A percentile compares a stretch with the other conserved stretches of the same genome.
phyloP scores from a whole-genome alignment of 768 basidiomycete species.

The Tylopilus felleus region DNA sequence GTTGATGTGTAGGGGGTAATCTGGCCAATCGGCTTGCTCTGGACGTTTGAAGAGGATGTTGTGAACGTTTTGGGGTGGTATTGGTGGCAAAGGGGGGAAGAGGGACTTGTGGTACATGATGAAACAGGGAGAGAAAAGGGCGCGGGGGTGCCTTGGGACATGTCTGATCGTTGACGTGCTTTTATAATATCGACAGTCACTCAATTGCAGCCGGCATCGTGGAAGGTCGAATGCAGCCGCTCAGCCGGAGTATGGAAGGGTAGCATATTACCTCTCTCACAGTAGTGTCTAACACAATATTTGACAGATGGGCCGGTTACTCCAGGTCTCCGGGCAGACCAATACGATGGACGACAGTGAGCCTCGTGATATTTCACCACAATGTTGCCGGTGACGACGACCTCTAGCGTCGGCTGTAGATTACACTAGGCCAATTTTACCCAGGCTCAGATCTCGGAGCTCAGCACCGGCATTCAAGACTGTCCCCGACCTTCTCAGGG shows the following conservation, averaged over 20 bases:
- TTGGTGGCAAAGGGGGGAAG: constrained; percentile 49
- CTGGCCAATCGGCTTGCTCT: constrained; percentile 52
- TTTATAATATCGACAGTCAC: constrained; percentile 3
- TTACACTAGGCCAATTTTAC: too few relatives aligned
- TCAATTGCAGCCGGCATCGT: neutral
- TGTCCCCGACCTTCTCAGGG: too few relatives aligned
- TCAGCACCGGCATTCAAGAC: neutral
- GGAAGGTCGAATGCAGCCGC: neutral
- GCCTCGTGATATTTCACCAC: neutral
- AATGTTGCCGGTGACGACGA: too few relatives aligned
- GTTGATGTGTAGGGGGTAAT: constrained; percentile 57
- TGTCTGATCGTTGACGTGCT: neutral
- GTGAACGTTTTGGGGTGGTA: constrained; percentile 53
- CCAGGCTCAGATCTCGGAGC: too few relatives aligned
- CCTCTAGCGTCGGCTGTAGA: too few relatives aligned
- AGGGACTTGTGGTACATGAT: constrained; percentile 56
- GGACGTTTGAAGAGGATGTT: constrained; percentile 52
- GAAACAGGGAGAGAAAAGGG: neutral
- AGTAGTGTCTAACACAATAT: neutral
- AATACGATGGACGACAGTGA: neutral
- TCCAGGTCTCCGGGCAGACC: neutral
- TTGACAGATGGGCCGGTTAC: neutral
- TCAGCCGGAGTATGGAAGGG: neutral
- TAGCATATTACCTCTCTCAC: too few relatives aligned
- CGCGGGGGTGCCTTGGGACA: neutral